These are phyloP conservation scores for Pseudogymnoascus destructans DNA, from an alignment of 2,329 filamentous ascomycete genomes.

Conservation along the genomic window DNA sequence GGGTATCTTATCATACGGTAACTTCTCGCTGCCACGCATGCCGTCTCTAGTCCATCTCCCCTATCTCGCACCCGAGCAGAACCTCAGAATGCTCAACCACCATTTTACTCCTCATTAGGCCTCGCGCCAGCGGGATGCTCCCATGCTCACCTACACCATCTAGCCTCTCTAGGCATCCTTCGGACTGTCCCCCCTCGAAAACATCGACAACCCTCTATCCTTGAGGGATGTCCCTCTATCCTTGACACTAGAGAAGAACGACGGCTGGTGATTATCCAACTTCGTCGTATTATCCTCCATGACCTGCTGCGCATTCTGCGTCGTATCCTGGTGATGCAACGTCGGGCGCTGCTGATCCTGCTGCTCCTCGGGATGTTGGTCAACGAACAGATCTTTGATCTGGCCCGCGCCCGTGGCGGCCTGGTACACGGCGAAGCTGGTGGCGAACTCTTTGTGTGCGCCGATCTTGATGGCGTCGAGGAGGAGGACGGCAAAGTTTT, in stretches of 20 bases:
- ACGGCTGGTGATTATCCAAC: conserved; percentile 30
- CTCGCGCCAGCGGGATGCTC: not conserved
- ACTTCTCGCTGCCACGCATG: not conserved
- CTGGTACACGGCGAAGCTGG: conserved; percentile 40
- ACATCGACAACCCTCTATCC: not conserved
- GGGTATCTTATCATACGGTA: conserved; percentile 4
- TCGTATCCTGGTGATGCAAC: conserved; percentile 28
- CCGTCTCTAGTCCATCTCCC: not conserved
- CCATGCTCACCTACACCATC: not conserved
- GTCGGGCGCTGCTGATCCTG: conserved; percentile 21
- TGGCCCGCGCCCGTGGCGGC: conserved; percentile 35
- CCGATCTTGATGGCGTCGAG: conserved; percentile 42
- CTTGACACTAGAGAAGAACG: conserved; percentile 12
- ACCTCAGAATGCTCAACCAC: not conserved
- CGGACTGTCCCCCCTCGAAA: not conserved
- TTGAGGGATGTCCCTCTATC: not conserved
- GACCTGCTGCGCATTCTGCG: conserved; percentile 37
- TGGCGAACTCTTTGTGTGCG: conserved; percentile 38
- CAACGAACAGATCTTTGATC: conserved; percentile 39
- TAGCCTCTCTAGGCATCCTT: not conserved
- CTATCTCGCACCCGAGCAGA: not conserved
- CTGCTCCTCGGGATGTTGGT: conserved; percentile 26
- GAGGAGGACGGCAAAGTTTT: conserved; percentile 40
- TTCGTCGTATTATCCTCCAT: conserved; percentile 43
- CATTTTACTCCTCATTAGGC: not conserved